These are phyloP conservation scores for Ustilago nuda DNA, from an alignment of 1,284 basidiomycete species.

Conservation along the genomic window DNA sequence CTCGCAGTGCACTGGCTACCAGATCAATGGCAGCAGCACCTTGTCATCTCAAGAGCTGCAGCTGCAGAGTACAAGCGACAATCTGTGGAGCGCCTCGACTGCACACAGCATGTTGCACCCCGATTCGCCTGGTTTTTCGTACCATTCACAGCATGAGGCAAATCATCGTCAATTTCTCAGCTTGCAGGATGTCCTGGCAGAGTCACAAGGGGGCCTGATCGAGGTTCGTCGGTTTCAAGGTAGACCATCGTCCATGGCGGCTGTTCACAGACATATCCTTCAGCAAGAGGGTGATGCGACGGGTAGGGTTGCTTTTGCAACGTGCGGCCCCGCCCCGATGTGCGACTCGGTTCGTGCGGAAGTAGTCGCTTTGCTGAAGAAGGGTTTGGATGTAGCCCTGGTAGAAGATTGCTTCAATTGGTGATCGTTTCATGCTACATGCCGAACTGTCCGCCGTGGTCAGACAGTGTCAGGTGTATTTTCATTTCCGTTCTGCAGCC, in stretches of 20 bases:
- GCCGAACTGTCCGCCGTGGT: too few relatives aligned
- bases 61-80: slow-evolving; percentile 1
- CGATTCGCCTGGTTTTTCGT: background rate
- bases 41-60: slow-evolving; percentile 4
- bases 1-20: slow-evolving; percentile 10
- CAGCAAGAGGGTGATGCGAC: background rate
- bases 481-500: background rate
- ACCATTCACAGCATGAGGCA: background rate
- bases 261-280: slow-evolving; percentile 18
- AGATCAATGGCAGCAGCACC: background rate
- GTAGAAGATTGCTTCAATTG: slow-evolving; percentile 43
- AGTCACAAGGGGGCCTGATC: background rate
- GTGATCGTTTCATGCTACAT: slow-evolving; percentile 1
- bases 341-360: slow-evolving; percentile 42
- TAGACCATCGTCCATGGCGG: slow-evolving; percentile 22
- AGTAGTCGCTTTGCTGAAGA: slow-evolving; percentile 24
- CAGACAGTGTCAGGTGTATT: background rate
- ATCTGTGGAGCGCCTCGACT: slow-evolving; percentile 1
- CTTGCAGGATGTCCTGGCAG: slow-evolving; percentile 12
- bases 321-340: slow-evolving; percentile 27
- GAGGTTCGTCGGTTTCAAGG: slow-evolving; percentile 16
- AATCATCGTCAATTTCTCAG: background rate
- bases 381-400: slow-evolving; percentile 23
- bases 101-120: slow-evolving; percentile 4
- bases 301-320: slow-evolving; percentile 22